Base-by-base conservation (phyloP, 768 basidiomycete genomes). In the Lentinula sp. region DNA sequence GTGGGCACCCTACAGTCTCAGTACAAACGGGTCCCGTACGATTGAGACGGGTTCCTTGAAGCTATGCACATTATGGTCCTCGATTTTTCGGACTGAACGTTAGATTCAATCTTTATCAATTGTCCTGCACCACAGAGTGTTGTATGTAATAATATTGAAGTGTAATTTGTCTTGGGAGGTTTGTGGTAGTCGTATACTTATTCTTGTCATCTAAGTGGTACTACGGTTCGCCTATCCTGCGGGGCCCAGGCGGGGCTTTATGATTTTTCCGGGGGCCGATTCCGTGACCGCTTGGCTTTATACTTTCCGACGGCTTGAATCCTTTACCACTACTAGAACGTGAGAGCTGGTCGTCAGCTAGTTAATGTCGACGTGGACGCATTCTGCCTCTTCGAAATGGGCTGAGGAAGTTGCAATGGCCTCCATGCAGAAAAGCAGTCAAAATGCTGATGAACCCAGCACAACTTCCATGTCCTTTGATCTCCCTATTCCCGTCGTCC, bases 391-490 rank as follows among this genome's bases (percentile, higher is more conserved):
- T 41, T 60, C 59, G 15, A 60, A 60, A 52, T 60, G 59, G 59
- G 59, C 59, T 20, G 59, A 50, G 48, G 59, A 60, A 35, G 59
- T 60, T 32, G 59, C 59, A 18, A 48, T 59, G 57, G 59, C 59
- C 28, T 60, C 59, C 41, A 41, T 43, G 28, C 35, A 57, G 15
- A 57, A 32, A 16, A 41, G 13, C 15, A 36, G 6, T 43, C 28
- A 50, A 20, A 28, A 7, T 8, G 39, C 15, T n/a, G 23, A 49
- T 36, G 58, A 49, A 23, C 48, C 59, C 39, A 49, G n/a, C 39
- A 15, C 48, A 7, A 48, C 23, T 12, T 18, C 39, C 18, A 57
- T 42, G 9, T 48, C 58, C 50, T 32, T 49, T 32, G 50, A 60
- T 42, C 59, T 60, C 23, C 59, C 59, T 28, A 13, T 41, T 23